Evolutionary conservation across 2,329 filamentous ascomycete genomes (phyloP).

Genomic region (Xylariales sp.): DNA sequence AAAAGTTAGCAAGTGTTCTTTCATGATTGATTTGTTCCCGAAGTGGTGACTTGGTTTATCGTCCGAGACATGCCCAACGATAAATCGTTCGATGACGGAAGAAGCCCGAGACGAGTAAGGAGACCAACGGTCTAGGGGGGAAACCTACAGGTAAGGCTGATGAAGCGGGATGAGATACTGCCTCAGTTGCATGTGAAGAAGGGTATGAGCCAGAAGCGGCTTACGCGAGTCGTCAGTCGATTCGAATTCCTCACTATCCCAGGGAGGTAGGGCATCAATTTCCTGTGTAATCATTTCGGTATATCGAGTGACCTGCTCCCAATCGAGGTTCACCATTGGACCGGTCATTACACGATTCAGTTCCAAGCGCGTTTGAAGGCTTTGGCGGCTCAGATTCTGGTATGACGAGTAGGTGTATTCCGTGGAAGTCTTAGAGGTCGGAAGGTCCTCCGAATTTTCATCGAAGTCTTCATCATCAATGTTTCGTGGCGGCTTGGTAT

Average conservation of each 20-base stretch:
- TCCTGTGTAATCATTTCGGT: constrained; percentile 58
- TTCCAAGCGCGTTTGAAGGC: constrained; percentile 51
- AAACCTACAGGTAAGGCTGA: constrained; percentile 55
- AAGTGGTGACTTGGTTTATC: no score
- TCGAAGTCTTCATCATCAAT: constrained; percentile 55
- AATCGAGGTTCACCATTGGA: constrained; percentile 50
- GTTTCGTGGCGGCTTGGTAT: constrained; percentile 45
- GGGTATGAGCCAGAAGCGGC: constrained; percentile 53
- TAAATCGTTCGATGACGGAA: no score
- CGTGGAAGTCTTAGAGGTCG: constrained; percentile 43
- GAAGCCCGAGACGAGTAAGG: no score
- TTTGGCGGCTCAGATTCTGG: constrained; percentile 53
- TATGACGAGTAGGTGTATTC: constrained; percentile 58
- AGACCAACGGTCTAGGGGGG: no score
- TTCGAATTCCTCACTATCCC: constrained; percentile 34
- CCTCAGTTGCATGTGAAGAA: constrained; percentile 55
- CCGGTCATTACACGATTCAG: constrained; percentile 53
- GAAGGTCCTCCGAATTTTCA: constrained; percentile 46
- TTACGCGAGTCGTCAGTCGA: constrained; percentile 41
- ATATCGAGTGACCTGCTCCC: constrained; percentile 57
- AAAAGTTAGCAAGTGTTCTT: no score
- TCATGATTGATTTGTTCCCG: no score
- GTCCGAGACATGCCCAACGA: no score
- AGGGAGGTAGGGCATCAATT: constrained; percentile 55
- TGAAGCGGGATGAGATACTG: constrained; percentile 60